These are phyloP conservation scores for Solanum hybrid DNA, from an alignment of 305 asterid species.

Conservation along the genomic window DNA sequence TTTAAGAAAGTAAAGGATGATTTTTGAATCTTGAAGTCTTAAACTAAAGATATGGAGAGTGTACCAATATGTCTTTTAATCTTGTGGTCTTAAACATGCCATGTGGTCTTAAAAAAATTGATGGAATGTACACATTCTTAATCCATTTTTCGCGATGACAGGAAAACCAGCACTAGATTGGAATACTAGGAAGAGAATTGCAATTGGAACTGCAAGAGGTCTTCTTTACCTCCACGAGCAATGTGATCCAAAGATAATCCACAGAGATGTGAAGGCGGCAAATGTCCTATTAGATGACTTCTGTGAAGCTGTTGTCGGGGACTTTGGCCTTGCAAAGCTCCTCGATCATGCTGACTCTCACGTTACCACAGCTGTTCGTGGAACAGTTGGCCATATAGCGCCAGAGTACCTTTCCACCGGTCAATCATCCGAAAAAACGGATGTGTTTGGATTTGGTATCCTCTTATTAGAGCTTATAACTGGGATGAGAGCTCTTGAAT, in stretches of 20 bases:
- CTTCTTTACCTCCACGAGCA: conserved; percentile 86
- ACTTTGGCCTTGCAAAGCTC: conserved; percentile 89
- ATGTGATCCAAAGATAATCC: conserved; percentile 96
- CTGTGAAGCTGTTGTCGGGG: conserved; percentile 85
- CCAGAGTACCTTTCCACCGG: conserved; percentile 98
- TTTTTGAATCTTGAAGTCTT: no score
- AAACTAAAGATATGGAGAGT: neutral
- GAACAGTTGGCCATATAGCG: conserved; percentile 94
- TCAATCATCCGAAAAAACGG: conserved; percentile 93
- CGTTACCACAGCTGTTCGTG: conserved; percentile 95
- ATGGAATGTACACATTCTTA: neutral
- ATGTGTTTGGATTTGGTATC: conserved; percentile 93
- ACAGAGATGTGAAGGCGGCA: conserved; percentile 95
- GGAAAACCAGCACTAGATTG: conserved; percentile 78
- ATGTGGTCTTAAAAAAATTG: neutral
- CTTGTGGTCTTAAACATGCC: neutral
- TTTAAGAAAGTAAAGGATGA: neutral
- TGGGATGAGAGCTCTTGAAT: conserved; percentile 87
- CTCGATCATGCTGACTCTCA: conserved; percentile 88
- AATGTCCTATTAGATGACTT: conserved; percentile 74
- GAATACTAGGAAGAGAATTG: conserved; percentile 76
- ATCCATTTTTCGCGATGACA: conserved; percentile 11
- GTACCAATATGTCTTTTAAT: neutral
- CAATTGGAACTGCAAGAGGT: conserved; percentile 92
- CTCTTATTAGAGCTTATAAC: conserved; percentile 84